A percentile compares a stretch with the other conserved stretches of the same genome.
Evolutionary conservation across 352 stramenopile species (phyloP).

Genomic region (Pythium rishiriense): DNA sequence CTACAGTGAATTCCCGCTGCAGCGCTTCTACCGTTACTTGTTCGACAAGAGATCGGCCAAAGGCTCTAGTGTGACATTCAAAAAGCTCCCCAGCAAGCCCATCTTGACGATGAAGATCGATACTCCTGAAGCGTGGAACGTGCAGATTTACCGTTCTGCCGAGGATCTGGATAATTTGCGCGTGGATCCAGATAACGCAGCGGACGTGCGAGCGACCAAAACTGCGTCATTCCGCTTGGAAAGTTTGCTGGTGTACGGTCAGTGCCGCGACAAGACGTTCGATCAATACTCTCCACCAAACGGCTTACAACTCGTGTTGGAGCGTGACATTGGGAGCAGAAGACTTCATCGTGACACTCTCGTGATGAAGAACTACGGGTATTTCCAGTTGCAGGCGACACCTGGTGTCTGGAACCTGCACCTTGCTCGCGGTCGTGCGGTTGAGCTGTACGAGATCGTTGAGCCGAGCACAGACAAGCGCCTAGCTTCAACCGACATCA

Average conservation of each 20-base stretch:
- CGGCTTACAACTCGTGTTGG: conserved; percentile 90
- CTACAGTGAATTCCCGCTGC: conserved; percentile 87
- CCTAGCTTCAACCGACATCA: conserved; percentile 40
- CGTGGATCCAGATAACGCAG: conserved; percentile 56
- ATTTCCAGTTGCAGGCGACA: conserved; percentile 98
- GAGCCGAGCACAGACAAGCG: conserved; percentile 43
- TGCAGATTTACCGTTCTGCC: conserved; percentile 68
- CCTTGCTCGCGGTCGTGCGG: conserved; percentile 80
- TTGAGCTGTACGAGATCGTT: conserved; percentile 82
- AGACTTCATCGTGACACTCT: conserved; percentile 92
- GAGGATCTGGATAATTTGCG: conserved; percentile 94
- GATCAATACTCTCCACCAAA: conserved; percentile 83
- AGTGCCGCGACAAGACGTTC: conserved; percentile 86
- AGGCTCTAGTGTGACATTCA: conserved; percentile 66
- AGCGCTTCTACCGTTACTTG: conserved; percentile 93
- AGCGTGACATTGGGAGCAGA: conserved; percentile 59
- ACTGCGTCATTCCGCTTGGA: conserved; percentile 87
- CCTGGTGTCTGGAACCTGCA: conserved; percentile 94
- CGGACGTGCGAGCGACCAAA: conserved; percentile 59
- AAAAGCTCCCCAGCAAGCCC: conserved; percentile 76
- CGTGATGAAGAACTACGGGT: conserved; percentile 99
- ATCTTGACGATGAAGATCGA: conserved; percentile 94
- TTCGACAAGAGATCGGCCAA: conserved; percentile 61
- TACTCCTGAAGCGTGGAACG: conserved; percentile 92
- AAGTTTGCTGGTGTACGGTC: conserved; percentile 88